Base-by-base conservation (phyloP, 306 rosid genomes). In the Acacia acuminata region DNA sequence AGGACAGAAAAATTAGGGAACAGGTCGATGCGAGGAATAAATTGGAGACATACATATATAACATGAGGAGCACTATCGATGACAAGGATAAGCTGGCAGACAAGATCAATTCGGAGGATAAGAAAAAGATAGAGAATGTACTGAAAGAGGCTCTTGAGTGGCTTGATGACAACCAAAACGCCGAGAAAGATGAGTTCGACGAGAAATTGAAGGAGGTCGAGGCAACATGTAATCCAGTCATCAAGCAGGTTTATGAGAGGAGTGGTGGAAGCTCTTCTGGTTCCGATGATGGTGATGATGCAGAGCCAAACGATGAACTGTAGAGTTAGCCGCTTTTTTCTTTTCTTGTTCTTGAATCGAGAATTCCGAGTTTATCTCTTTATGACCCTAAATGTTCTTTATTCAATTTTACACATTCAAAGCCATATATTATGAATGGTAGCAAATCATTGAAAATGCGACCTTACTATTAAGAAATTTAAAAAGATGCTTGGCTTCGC, bases 141-240 rank as follows among this genome's bases (percentile, higher is more conserved):
- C 25, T 90, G 78, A 86, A 82, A 77, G 88, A 88, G 63, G 81
- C 82, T 44, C 85, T 86, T 24, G 91, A 88, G n/a, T 88, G 93
- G 89, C 27, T 90, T 17, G 91, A 88, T 55, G 90, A 88, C 15
- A 88, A 84, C 78, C 90, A 80, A 27, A 81, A 78, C 20, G 86
- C 86, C 3, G 87, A 90, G 20, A 88, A 84, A 71, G 85, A 84
- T 32, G 88, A 88, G 6, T 86, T 74, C 34, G 93, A 88, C 6
- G 91, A 84, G 86, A 84, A 82, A 51, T 48, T 84, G 84, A 88
- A 84, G 69, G 91, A 90, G 64, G 82, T 89, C 40, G 92, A 89
- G 65, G 89, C 82, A n/a, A 81, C 82, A 0, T 84, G 89, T 70
- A 83, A 79, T 66, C 89, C 89, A 17, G 71, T 87, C 30, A 83